Evolutionary conservation across 306 rosid species (phyloP), one percentile per base, ranked within the genome.

Genomic region (Fragaria nilgerrensis): DNA sequence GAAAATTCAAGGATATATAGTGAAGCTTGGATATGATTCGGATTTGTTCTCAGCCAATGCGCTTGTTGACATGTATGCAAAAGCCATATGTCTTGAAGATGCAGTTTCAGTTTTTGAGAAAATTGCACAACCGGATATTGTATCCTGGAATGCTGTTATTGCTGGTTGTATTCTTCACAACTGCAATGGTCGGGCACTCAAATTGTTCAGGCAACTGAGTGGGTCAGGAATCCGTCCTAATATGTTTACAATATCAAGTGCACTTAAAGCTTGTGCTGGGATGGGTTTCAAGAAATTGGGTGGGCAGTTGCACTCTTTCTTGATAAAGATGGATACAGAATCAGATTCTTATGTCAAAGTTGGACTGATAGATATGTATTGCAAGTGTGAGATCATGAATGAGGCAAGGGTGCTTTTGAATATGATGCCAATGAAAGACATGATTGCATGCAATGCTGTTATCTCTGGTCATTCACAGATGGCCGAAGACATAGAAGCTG

Each of bases 91-190:
- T 72, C 86, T 88, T 62, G 80, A 81, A 41, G 89, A 85, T 37
- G 93, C 95, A 9, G 66, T 89, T 74, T 39, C 80, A 64, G 88
- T 83, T 70, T 94, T 94, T 81, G 72, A 76, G 72, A 89, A 86
- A 79, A 90, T 92, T 65, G 61, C 23, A 36, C 80, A 76, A 66
- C 96, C 93, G 2, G 95, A 90, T 84, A 86, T 89, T 68, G 89
- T 94, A 76, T 90, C 96, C 61, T 94, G 98, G 97, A 94, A 94
- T 87, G 94, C 96, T 70, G 86, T 89, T 61, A 85, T 94, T 77
- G 96, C 93, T 41, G 95, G 98, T 55, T 94, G 98, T 87, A 92
- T 94, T 83, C 78, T 59, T 59, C 78, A 75, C 45, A 89, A 84
- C 74, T 70, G 70, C 78, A 78, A 89, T 85, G 90, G 72, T 76